Conservation (phyloP, 2,329 filamentous ascomycete species). For the Chrysosporium queenslandicum region DNA sequence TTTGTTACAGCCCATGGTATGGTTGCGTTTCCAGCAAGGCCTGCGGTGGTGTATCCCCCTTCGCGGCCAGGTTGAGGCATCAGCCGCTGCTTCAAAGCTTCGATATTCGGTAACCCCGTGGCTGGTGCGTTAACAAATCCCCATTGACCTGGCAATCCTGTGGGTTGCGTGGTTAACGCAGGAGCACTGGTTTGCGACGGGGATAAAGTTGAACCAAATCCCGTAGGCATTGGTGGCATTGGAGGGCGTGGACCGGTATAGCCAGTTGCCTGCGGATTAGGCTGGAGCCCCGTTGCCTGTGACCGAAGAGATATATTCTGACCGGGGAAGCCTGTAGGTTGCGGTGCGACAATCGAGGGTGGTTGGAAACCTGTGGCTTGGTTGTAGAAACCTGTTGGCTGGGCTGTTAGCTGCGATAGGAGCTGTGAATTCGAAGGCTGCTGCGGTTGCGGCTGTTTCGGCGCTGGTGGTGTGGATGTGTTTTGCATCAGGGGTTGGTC, state of each 20-base stretch:
- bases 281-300: slow-evolving; percentile 61
- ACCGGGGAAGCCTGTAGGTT: slow-evolving; percentile 37
- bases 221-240: slow-evolving; percentile 71
- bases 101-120: slow-evolving; percentile 83
- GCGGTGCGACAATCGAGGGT: slow-evolving; percentile 34
- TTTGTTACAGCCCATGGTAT: slow-evolving; percentile 99
- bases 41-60: slow-evolving; percentile 71
- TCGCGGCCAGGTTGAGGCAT: slow-evolving; percentile 96
- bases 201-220: slow-evolving; percentile 52
- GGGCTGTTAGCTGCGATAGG: slow-evolving; percentile 47
- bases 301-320: slow-evolving; percentile 48
- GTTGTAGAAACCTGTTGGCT: slow-evolving; percentile 41
- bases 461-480: slow-evolving; percentile 41
- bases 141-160: slow-evolving; percentile 88
- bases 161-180: slow-evolving; percentile 81
- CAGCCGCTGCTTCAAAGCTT: slow-evolving; percentile 83
- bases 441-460: slow-evolving; percentile 57
- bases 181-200: slow-evolving; percentile 57
- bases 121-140: slow-evolving; percentile 93
- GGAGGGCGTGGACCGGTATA: slow-evolving; percentile 72
- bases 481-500: slow-evolving; percentile 45
- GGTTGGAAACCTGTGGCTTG: slow-evolving; percentile 62
- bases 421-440: slow-evolving; percentile 61
- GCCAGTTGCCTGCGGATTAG: slow-evolving; percentile 63
- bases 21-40: slow-evolving; percentile 83